Conservation (phyloP, 2,329 filamentous ascomycete species). For the Calonectria pauciramosa region DNA sequence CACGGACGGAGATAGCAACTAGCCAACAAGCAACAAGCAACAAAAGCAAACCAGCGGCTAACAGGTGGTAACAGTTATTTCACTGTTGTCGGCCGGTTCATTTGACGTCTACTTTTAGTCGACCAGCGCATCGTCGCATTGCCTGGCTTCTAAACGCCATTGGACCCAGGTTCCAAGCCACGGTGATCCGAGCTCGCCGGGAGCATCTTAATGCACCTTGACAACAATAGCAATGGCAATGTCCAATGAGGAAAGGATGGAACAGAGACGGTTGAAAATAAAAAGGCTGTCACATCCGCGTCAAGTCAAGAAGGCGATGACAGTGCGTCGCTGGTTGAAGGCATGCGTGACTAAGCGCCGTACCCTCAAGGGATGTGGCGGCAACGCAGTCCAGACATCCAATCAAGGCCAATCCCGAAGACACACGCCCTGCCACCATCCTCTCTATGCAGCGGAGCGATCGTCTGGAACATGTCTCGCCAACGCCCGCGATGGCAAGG, state of each 20-base stretch:
- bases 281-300: not conserved
- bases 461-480: constrained; percentile 13
- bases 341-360: constrained; percentile 23
- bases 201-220: not conserved
- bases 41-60: not conserved
- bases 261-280: too few relatives aligned
- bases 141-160: not conserved
- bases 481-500: constrained; percentile 3
- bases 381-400: constrained; percentile 16
- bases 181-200: not conserved
- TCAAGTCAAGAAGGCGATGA: not conserved
- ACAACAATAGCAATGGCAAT: not conserved
- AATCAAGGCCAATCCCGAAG: constrained; percentile 8
- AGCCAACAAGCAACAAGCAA: not conserved
- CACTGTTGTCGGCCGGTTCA: not conserved
- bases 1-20: not conserved
- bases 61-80: not conserved
- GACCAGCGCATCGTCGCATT: not conserved
- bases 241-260: not conserved
- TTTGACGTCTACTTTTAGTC: not conserved
- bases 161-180: not conserved
- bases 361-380: constrained; percentile 7
- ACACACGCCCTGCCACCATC: not conserved
- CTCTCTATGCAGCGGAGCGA: constrained; percentile 1
- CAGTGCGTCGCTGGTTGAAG: not conserved